Evolutionary conservation across 2,329 filamentous ascomycete genomes (phyloP).

Genomic region (Ophiosphaerella korrae): DNA sequence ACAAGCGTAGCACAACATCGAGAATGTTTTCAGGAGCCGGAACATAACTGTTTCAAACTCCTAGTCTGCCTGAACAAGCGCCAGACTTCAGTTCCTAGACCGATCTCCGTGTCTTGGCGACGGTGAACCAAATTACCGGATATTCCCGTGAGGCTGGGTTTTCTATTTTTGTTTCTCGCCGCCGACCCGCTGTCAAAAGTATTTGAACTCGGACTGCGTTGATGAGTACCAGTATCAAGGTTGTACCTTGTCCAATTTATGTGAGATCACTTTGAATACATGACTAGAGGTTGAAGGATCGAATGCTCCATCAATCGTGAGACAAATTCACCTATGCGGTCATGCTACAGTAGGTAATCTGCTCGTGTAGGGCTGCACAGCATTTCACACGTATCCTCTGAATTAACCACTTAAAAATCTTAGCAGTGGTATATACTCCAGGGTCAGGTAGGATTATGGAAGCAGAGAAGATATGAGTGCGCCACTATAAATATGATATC

Average conservation of each 20-base stretch:
- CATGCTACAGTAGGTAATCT: neutral
- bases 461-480: neutral
- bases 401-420: neutral
- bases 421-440: neutral
- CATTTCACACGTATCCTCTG: too few relatives aligned
- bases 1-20: too few relatives aligned
- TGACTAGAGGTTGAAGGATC: neutral
- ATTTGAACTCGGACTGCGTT: too few relatives aligned
- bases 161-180: constrained; percentile 3
- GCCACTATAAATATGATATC: constrained; percentile 14
- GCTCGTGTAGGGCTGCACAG: too few relatives aligned
- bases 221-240: too few relatives aligned
- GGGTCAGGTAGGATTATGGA: neutral
- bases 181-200: too few relatives aligned
- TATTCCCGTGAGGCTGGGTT: constrained; percentile 2
- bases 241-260: too few relatives aligned
- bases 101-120: neutral
- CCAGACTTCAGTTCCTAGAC: neutral
- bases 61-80: neutral
- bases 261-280: neutral
- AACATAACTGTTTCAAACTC: too few relatives aligned
- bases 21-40: too few relatives aligned
- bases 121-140: neutral
- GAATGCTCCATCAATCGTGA: neutral
- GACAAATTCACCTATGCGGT: neutral